Evolutionary conservation across 176 grass and related monocot genomes (phyloP).

Genomic region (Phragmites australis): DNA sequence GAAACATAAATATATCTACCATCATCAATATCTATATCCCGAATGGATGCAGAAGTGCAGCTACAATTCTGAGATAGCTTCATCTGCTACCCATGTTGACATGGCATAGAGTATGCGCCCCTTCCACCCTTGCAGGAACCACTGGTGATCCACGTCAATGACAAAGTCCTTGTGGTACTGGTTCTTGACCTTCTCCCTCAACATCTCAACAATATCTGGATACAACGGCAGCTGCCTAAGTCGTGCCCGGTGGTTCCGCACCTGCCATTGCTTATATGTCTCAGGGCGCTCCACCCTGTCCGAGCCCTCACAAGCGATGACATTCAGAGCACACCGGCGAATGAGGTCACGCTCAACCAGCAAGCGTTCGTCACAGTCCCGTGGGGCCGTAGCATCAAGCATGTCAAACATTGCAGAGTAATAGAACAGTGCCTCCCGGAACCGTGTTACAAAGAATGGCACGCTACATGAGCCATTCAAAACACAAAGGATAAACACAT

Average conservation of each 20-base stretch:
- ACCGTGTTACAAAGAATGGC: background rate
- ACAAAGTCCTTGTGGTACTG: slow-evolving; percentile 54
- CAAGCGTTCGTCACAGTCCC: background rate
- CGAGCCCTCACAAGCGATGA: slow-evolving; percentile 43
- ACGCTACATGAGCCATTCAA: background rate
- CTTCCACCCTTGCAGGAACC: slow-evolving; percentile 56
- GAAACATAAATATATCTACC: background rate
- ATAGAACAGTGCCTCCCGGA: background rate
- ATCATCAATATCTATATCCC: background rate
- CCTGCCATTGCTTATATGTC: slow-evolving; percentile 54
- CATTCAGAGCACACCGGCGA: slow-evolving; percentile 27
- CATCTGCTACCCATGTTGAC: slow-evolving; percentile 39
- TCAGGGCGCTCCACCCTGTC: slow-evolving; percentile 38
- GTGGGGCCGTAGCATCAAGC: background rate
- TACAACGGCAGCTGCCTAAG: slow-evolving; percentile 42
- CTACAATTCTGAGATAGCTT: background rate
- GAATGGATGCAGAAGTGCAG: background rate
- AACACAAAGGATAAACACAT: background rate
- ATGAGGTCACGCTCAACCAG: slow-evolving; percentile 33
- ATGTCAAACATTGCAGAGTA: background rate
- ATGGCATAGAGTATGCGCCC: slow-evolving; percentile 37
- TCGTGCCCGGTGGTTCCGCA: slow-evolving; percentile 25
- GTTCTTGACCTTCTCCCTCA: slow-evolving; percentile 31
- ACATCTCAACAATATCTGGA: background rate
- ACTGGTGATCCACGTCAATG: slow-evolving; percentile 33